Percentiles rank a stretch among this genome's conserved stretches.
Evolutionary conservation across 331 rosid species (phyloP).

Genomic region (Acacia pycnantha): DNA sequence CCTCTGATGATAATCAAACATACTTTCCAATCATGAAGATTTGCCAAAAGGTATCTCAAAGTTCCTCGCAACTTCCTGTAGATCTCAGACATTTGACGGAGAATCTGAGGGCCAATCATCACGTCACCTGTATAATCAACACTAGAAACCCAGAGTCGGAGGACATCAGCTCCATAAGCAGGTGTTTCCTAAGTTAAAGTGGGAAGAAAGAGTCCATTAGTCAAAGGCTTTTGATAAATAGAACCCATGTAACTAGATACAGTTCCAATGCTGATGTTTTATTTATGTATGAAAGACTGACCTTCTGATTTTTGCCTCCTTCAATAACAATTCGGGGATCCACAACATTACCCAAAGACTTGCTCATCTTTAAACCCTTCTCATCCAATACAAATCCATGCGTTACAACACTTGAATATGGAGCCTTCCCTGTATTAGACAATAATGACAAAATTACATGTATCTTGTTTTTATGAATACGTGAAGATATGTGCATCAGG

Average conservation of each 20-base stretch:
- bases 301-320: conserved; percentile 97
- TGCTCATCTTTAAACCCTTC: conserved; percentile 97
- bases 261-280: conserved; percentile 9
- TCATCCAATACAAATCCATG: conserved; percentile 99
- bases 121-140: conserved; percentile 92
- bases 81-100: conserved; percentile 94
- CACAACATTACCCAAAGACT: conserved; percentile 95
- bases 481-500: neutral
- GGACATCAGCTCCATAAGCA: conserved; percentile 94
- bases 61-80: conserved; percentile 98
- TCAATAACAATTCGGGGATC: conserved; percentile 85
- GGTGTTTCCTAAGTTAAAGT: conserved; percentile 77
- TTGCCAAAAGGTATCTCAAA: conserved; percentile 91
- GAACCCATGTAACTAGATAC: conserved; percentile 9
- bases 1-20: conserved; percentile 27
- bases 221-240: conserved; percentile 25
- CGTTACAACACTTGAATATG: conserved; percentile 84
- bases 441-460: conserved; percentile 26
- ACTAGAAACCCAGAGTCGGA: conserved; percentile 99
- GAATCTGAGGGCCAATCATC: conserved; percentile 88
- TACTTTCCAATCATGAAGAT: conserved; percentile 98
- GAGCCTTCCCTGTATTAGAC: conserved; percentile 83
- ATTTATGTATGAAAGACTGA: conserved; percentile 26
- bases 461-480: conserved; percentile 17
- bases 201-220: conserved; percentile 6